These are phyloP conservation scores for Suillus brevipes DNA, from an alignment of 768 basidiomycete genomes.

Conservation along the genomic window DNA sequence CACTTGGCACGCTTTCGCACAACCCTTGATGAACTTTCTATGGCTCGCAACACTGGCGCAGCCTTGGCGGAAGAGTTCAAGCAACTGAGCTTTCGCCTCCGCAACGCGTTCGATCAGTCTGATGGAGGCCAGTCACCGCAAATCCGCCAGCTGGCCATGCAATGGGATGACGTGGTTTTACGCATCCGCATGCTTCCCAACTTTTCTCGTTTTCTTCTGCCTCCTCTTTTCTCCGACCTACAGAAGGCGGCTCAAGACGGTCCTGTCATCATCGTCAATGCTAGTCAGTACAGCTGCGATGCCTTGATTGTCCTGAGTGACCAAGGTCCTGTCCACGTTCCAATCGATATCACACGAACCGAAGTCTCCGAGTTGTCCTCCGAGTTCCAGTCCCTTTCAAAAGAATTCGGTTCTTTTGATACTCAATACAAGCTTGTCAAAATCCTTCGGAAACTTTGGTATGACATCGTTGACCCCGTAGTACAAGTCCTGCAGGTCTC, in stretches of 20 bases:
- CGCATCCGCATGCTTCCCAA: slow-evolving; percentile 15
- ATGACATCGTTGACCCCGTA: slow-evolving; percentile 22
- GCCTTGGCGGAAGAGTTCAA: slow-evolving; percentile 29
- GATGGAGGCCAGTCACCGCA: background rate
- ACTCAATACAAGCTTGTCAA: slow-evolving; percentile 14
- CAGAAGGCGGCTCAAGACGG: slow-evolving; percentile 14
- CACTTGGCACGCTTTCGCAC: background rate
- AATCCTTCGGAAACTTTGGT: slow-evolving; percentile 27
- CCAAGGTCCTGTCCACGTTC: slow-evolving; percentile 9
- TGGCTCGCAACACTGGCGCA: background rate
- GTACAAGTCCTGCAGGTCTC: slow-evolving; percentile 17
- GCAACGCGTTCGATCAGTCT: background rate
- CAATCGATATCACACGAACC: slow-evolving; percentile 6
- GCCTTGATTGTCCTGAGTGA: slow-evolving; percentile 15
- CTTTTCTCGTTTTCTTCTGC: slow-evolving; percentile 15
- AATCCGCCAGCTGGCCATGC: slow-evolving; percentile 1
- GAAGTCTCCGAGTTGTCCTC: slow-evolving; percentile 13
- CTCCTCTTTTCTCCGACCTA: slow-evolving; percentile 9
- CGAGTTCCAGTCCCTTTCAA: slow-evolving; percentile 8
- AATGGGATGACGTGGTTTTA: slow-evolving; percentile 11
- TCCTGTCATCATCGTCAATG: slow-evolving; percentile 20
- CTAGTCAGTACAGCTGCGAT: slow-evolving; percentile 14
- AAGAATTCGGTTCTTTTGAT: slow-evolving; percentile 12
- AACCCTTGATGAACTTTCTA: background rate
- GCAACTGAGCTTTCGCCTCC: slow-evolving; percentile 13